A percentile compares a stretch with the other conserved stretches of the same genome.
Conservation (phyloP, 176 grass and related monocot genomes). For the Eragrostis nindensis region DNA sequence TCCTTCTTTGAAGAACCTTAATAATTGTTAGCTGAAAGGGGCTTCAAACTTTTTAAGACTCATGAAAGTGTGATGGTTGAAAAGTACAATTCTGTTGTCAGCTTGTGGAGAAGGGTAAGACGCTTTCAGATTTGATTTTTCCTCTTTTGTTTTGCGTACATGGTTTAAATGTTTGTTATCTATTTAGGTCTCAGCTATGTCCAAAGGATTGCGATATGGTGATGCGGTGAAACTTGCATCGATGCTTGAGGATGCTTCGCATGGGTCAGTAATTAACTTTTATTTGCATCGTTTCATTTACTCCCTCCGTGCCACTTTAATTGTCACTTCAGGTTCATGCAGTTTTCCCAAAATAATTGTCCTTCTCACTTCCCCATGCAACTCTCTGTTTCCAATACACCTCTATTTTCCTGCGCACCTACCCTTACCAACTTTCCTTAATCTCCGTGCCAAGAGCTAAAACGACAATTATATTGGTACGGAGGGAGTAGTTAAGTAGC, state of each 20-base stretch:
- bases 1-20: conserved; percentile 46
- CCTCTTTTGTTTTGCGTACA: neutral
- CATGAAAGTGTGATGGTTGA: conserved; percentile 74
- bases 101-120: conserved; percentile 92
- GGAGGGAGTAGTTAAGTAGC: conserved; percentile 18
- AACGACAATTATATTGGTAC: too few species aligned
- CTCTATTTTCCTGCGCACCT: too few species aligned
- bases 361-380: too few species aligned
- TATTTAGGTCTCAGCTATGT: conserved; percentile 72
- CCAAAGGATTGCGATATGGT: conserved; percentile 68
- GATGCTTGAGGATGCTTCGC: conserved; percentile 82
- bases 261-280: conserved; percentile 59
- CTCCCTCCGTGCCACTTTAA: too few species aligned
- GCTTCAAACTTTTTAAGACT: conserved; percentile 86
- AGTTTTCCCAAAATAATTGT: too few species aligned
- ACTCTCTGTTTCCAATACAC: too few species aligned
- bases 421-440: too few species aligned
- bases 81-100: conserved; percentile 87
- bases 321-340: too few species aligned
- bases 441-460: too few species aligned
- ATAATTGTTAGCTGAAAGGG: conserved; percentile 59
- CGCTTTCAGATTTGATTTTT: conserved; percentile 20
- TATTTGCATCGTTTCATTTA: neutral
- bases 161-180: conserved; percentile 31
- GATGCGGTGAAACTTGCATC: conserved; percentile 83